A percentile compares a stretch with the other conserved stretches of the same genome.
Conservation (phyloP, 768 basidiomycete genomes). For the Suillus occidentalis region DNA sequence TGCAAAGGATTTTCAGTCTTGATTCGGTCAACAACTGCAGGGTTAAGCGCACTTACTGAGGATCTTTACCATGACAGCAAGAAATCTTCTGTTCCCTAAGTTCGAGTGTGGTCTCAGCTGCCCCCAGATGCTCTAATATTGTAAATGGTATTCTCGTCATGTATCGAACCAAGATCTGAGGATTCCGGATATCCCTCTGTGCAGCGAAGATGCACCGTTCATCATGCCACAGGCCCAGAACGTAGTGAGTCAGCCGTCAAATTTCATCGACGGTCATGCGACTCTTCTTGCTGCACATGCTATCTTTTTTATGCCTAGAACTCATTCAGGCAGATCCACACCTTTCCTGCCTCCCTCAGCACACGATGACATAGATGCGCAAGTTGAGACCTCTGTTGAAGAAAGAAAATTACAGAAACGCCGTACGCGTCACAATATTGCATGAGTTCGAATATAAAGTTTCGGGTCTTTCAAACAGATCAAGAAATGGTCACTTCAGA, state of each 20-base stretch:
- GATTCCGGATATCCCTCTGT: background rate
- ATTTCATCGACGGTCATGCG: background rate
- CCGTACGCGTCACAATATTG: no score
- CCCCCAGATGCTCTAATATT: background rate
- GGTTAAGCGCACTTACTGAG: background rate
- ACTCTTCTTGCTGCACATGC: background rate
- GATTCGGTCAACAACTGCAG: background rate
- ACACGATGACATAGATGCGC: no score
- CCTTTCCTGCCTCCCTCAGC: no score
- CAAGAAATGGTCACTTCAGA: no score
- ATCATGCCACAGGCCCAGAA: background rate
- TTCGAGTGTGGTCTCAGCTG: conserved; percentile 2
- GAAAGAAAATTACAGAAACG: no score
- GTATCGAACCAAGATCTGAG: background rate
- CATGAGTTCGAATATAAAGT: no score
- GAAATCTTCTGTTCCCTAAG: background rate
- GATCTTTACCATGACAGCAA: background rate
- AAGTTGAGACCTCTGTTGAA: no score
- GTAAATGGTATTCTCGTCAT: background rate
- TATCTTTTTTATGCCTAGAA: background rate
- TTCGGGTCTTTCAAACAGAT: no score
- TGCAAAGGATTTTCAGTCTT: background rate
- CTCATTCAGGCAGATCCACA: background rate
- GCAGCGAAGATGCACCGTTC: background rate
- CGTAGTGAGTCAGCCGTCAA: background rate